These are phyloP conservation scores for Cercophora newfieldiana DNA, from an alignment of 495 filamentous ascomycete species.

Conservation along the genomic window DNA sequence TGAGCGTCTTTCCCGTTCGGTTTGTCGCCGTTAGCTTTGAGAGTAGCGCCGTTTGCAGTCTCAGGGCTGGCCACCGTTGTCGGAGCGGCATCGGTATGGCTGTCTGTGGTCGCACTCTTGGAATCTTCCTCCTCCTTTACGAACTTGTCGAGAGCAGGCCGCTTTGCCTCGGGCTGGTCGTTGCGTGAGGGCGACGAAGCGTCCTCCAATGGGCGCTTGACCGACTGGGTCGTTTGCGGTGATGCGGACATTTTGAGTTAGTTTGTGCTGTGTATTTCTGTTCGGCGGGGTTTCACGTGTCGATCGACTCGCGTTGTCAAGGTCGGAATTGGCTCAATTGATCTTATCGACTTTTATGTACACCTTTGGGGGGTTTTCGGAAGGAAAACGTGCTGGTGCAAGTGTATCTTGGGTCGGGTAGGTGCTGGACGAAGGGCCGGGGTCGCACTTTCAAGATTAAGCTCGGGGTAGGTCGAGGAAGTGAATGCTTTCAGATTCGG, in stretches of 20 bases:
- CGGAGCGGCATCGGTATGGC: conserved; percentile 38
- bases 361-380: conserved; percentile 72
- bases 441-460: conserved; percentile 30
- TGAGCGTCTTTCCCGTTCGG: conserved; percentile 59
- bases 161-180: conserved; percentile 96
- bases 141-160: conserved; percentile 91
- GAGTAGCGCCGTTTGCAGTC: conserved; percentile 45
- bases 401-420: conserved; percentile 37
- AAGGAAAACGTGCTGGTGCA: conserved; percentile 91
- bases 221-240: conserved; percentile 54
- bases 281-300: conserved; percentile 32
- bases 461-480: conserved; percentile 28
- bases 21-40: conserved; percentile 55
- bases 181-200: conserved; percentile 89
- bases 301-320: conserved; percentile 21
- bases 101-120: conserved; percentile 39
- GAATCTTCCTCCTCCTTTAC: conserved; percentile 55
- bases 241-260: conserved; percentile 56
- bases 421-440: conserved; percentile 25
- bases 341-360: conserved; percentile 64
- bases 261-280: conserved; percentile 23
- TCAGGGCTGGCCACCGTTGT: conserved; percentile 19
- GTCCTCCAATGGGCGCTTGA: conserved; percentile 96
- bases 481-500: conserved; percentile 12
- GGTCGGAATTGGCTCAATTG: conserved; percentile 55